Evolutionary conservation across 2,329 filamentous ascomycete species (phyloP), one percentile per base, ranked within the genome.

Genomic region (Ceratocystis cubensis): DNA sequence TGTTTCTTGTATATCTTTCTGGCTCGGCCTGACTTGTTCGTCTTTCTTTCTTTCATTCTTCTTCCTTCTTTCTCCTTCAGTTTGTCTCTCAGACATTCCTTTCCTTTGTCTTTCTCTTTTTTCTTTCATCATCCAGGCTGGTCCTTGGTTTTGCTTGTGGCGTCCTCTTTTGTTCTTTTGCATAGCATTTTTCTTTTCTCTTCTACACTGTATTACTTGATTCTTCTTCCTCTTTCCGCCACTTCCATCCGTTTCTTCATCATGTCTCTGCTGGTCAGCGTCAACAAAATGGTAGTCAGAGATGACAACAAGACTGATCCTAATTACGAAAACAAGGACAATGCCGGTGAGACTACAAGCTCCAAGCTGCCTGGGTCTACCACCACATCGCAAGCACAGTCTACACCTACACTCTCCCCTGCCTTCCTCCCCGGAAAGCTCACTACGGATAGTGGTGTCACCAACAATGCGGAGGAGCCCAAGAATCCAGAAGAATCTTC

Each of bases 191-290:
- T 61, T n/a, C 7, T 50, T 17, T 59, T 66, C 20, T 57, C 45
- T 63, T 44, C 50, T 64, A 37, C 33, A 37, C 33, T 37, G 33
- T 7, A n/a, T 50, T 53, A 15, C 62, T 20, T 25, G 4, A 30
- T 45, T 53, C 6, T 45, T 53, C 6, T 20, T 22, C 17, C 25
- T 33, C 45, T 53, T 48, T 7, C 56, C 33, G 33, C 33, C 2
- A 37, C 33, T 37, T 37, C 33, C 7, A 10, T 8, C 33, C 33
- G 7, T 50, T 22, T 56, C 22, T 44, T 48, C 37, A 64, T 15
- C 28, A 65, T 57, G 63, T 65, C 66, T 50, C 50, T 67, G 44
- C 59, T 63, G n/a, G 37, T 15, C 53, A 56, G 56, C 50, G 15
- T 46, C 13, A 33, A 53, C n/a, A 53, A 44, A 5, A 10, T 45